These are phyloP conservation scores for Scheffersomyces amazonensis DNA, from an alignment of 805 yeast genomes.

Conservation along the genomic window DNA sequence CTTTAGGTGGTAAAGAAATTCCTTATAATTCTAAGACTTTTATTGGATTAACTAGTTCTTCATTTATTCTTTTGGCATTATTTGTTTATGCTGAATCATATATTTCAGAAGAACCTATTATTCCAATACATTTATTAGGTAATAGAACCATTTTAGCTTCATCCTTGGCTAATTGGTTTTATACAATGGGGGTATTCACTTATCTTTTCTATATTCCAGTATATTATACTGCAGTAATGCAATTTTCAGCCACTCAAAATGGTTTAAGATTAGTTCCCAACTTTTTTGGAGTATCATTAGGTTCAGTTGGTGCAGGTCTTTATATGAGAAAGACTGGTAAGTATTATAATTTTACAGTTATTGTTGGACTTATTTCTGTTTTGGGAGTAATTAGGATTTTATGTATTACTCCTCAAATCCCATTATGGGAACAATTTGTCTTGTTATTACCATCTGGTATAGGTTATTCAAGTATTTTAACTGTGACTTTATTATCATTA, in stretches of 20 bases:
- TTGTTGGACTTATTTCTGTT: conserved; percentile 40
- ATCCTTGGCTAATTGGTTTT: conserved; percentile 66
- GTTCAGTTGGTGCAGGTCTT: conserved; percentile 65
- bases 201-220: conserved; percentile 70
- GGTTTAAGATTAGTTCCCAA: conserved; percentile 63
- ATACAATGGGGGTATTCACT: conserved; percentile 65
- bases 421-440: conserved; percentile 15
- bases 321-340: conserved; percentile 68
- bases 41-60: conserved; percentile 23
- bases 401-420: conserved; percentile 15
- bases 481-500: conserved; percentile 70
- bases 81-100: conserved; percentile 53
- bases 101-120: conserved; percentile 60
- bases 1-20: conserved; percentile 60
- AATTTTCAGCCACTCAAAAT: conserved; percentile 51
- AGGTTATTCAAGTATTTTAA: conserved; percentile 65
- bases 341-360: conserved; percentile 49
- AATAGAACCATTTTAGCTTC: conserved; percentile 63
- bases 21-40: conserved; percentile 46
- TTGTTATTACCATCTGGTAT: conserved; percentile 55
- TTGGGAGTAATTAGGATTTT: conserved; percentile 44
- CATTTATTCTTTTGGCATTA: conserved; percentile 29
- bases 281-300: conserved; percentile 64
- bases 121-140: conserved; percentile 58
- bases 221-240: conserved; percentile 54